Evolutionary conservation across 305 asterid species (phyloP).

Genomic region (Fraxinus velutina): DNA sequence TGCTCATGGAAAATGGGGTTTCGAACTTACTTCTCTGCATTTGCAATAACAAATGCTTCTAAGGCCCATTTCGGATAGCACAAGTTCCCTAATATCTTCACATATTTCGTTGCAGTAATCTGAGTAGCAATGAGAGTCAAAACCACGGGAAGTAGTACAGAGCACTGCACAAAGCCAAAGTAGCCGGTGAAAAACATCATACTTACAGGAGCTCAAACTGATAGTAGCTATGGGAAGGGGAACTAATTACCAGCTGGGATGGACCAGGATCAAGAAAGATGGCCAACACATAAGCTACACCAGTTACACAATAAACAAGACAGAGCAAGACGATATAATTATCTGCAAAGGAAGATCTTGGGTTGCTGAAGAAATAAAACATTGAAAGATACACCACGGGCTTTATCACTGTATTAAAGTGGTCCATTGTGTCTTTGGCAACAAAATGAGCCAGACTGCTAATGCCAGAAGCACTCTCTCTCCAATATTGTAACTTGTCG

Average conservation of each 20-base stretch:
- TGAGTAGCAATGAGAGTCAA: slow-evolving; percentile 82
- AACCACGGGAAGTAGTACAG: slow-evolving; percentile 86
- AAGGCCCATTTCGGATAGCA: slow-evolving; percentile 88
- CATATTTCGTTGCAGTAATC: slow-evolving; percentile 40
- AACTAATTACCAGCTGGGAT: slow-evolving; percentile 64
- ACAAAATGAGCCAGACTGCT: slow-evolving; percentile 91
- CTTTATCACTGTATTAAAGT: slow-evolving; percentile 71
- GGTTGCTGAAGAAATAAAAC: slow-evolving; percentile 90
- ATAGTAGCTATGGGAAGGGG: not conserved
- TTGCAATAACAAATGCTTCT: slow-evolving; percentile 82
- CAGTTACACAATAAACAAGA: slow-evolving; percentile 83
- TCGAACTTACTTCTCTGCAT: slow-evolving; percentile 60
- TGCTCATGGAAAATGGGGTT: not conserved
- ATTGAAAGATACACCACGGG: slow-evolving; percentile 83
- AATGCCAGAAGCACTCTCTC: slow-evolving; percentile 90
- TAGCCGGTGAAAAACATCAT: slow-evolving; percentile 1
- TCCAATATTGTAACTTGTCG: slow-evolving; percentile 71
- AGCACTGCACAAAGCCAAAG: slow-evolving; percentile 54
- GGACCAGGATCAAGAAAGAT: slow-evolving; percentile 88
- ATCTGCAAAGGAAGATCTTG: slow-evolving; percentile 69
- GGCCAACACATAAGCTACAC: slow-evolving; percentile 71
- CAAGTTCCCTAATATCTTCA: slow-evolving; percentile 37
- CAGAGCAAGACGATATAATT: slow-evolving; percentile 70
- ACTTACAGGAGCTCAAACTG: slow-evolving; percentile 15
- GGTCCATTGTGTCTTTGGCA: slow-evolving; percentile 85